Conservation (phyloP, 306 rosid species). For the Lagenaria siceraria region DNA sequence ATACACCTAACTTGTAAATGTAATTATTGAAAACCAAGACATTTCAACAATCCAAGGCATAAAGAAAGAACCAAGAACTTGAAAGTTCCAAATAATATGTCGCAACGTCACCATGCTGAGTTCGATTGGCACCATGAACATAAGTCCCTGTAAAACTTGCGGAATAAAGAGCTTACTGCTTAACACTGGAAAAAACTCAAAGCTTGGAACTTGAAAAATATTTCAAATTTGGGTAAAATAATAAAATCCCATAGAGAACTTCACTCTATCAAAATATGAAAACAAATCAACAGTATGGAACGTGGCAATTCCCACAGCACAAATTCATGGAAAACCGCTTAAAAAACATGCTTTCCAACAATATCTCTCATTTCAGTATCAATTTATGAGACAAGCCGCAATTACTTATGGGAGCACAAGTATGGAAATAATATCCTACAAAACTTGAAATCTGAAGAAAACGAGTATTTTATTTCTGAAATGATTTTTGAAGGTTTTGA, state of each 20-base stretch:
- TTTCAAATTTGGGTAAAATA: neutral
- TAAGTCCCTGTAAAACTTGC: neutral
- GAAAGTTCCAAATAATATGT: neutral
- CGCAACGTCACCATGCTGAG: neutral
- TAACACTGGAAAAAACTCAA: neutral
- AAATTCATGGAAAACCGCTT: conserved; percentile 4
- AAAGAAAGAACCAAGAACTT: neutral
- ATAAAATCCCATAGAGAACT: neutral
- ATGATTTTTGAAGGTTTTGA: neutral
- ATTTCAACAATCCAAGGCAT: neutral
- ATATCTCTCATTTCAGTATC: conserved; percentile 4
- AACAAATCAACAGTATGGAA: neutral
- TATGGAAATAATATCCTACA: conserved; percentile 6
- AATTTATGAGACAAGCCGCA: conserved; percentile 5
- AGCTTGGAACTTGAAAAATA: neutral
- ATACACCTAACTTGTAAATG: neutral
- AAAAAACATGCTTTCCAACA: neutral
- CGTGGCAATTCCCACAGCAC: conserved; percentile 8
- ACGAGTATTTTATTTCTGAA: conserved; percentile 14
- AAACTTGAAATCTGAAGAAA: conserved; percentile 15
- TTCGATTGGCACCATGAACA: neutral
- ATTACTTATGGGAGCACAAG: neutral
- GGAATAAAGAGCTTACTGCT: neutral
- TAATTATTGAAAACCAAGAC: neutral
- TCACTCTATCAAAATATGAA: neutral